Evolutionary conservation across 768 basidiomycete genomes (phyloP), one percentile per base, ranked within the genome.

Genomic region (Podaxis sp.): DNA sequence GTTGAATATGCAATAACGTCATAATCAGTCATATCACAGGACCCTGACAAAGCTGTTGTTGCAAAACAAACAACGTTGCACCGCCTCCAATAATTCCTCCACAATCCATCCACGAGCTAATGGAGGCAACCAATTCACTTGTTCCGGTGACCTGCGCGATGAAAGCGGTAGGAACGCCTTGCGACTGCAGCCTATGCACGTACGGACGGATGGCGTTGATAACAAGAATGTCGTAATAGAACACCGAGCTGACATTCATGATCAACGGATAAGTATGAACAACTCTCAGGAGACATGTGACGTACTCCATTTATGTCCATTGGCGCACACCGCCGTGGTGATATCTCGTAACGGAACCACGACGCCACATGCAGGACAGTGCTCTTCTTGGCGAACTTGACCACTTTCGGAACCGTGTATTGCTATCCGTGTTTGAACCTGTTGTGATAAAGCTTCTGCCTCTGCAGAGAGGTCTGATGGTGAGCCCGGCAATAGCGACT

Each of bases 181-280:
- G 63, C 91, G 81, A 67, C 82, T 82, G 68, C 92, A 94, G 52
- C 90, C 89, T 28, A 91, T 76, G 70, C 92, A 94, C 16, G 91
- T 92, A 60, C 90, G 82, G 37, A 91, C 88, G 72, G 79, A 79
- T 13, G 90, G 81, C 52, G 90, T 92, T n/a, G 89, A 81, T 32
- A 93, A 78, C 59, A 93, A 83, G 71, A 90, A 88, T 23, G 88
- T 88, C 40, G 91, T 93, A 52, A 91, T 78, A 10, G 90, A 89
- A 69, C 92, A 93, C 32, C 91, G 86, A 53, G 79, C 91, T 93
- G 66, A 36, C 47, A 42, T 62, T 59, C 4, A 32, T 6, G 23
- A 48, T 48, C 23, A 48, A 11, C 25, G 25, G 25, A 23, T 23
- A 5, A 28, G 27, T 28, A 48, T 48, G 7, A 48, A 27, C 21